Base-by-base conservation (phyloP, 495 filamentous ascomycete species). In the Podospora pseudocomata region DNA sequence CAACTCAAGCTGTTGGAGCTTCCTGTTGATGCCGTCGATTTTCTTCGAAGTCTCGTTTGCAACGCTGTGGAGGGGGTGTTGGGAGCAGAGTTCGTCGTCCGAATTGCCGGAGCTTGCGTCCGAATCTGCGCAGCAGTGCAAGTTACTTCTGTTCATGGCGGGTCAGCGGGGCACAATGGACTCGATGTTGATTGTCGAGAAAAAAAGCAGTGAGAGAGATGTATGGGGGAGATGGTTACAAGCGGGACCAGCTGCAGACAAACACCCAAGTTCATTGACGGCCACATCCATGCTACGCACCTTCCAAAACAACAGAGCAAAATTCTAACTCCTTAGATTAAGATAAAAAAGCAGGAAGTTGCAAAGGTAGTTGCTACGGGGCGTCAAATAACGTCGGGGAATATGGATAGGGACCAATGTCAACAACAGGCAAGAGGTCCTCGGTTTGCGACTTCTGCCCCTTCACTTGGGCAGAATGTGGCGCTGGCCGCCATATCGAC, bases 141-240 rank as follows among this genome's bases (percentile, higher is more conserved):
- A 65, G 1, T 19, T 65, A 15, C n/a, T 16, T 56, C 23, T 65
- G 30, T 28, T 65, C 63, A 65, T 65, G 18, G 49, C 63, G 63
- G 49, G 44, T 65, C 56, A 65, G 63, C 49, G 26, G 23, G 13
- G 19, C 44, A 20, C 0, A 53, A 11, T 16, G 39, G 15, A 39
- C 6, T 39, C 13, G 2, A 13, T 49, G 39, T 3, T 49, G 2
- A 49, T 49, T 49, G 2, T 49, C 13, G 15, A 49, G 15, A 49
- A 18, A 13, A 49, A 49, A 13, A 49, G 39, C 39, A 49, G 39
- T 18, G 39, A 13, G 9, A 13, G 39, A 11, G 5, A 49, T 6
- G 39, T 49, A 32, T 32, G 30, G 30, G 30, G 30, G 30, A 32
- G 7, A 32, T 32, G 30, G 30, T 32, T 32, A 7, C 30, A 32